These are phyloP conservation scores for Fusarium abutilonis DNA, from an alignment of 2,329 filamentous ascomycete species.

Conservation along the genomic window DNA sequence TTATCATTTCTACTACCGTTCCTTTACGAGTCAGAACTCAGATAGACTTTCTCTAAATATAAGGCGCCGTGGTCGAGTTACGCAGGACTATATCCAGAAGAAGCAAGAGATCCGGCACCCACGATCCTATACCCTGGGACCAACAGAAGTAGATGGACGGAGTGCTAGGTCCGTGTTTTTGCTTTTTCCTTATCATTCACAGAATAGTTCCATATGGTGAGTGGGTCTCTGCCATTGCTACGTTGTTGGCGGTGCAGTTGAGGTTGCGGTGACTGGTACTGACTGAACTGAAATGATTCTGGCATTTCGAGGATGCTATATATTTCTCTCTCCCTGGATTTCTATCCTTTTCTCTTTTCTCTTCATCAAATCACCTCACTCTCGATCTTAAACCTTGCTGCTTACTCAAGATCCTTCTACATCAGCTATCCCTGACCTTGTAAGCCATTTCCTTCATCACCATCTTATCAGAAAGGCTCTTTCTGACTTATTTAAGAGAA, in stretches of 20 bases:
- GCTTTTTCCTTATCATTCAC: conserved; percentile 16
- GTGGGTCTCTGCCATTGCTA: conserved; percentile 20
- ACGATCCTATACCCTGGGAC: background rate
- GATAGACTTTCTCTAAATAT: background rate
- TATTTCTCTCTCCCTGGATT: background rate
- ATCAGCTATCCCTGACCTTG: too few relatives aligned
- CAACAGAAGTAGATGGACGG: background rate
- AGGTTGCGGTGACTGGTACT: background rate
- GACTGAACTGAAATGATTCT: background rate
- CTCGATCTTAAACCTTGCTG: too few relatives aligned
- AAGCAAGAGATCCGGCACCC: conserved; percentile 11
- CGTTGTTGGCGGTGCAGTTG: conserved; percentile 4
- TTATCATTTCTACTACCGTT: background rate
- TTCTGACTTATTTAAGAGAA: background rate
- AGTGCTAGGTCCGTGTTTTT: conserved; percentile 9
- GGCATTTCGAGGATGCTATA: conserved; percentile 8
- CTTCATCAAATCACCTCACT: background rate
- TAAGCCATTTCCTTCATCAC: background rate
- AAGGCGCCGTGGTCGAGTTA: background rate
- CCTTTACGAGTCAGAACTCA: background rate
- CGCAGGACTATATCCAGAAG: conserved; percentile 1
- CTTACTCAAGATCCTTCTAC: background rate
- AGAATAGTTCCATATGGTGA: conserved; percentile 3
- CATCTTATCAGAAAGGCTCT: background rate
- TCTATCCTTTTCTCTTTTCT: background rate